Percentiles rank a stretch among this genome's conserved stretches.
These are phyloP conservation scores for Geoglossum glabrum DNA, from an alignment of 495 filamentous ascomycete species.

Conservation along the genomic window DNA sequence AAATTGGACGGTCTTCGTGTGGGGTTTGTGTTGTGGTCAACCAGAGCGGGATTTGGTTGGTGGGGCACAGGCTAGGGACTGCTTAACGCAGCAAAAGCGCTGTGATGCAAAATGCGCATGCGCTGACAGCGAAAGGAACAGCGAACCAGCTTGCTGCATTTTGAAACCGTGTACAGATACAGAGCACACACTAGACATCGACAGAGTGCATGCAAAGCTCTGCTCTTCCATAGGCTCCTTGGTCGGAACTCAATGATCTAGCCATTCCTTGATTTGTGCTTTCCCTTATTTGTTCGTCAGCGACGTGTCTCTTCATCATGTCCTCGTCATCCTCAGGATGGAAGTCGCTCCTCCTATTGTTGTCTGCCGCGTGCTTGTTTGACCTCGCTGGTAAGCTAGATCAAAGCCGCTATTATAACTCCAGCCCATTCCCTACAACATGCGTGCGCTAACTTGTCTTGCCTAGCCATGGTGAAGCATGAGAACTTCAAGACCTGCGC, in stretches of 20 bases:
- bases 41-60: conserved; percentile 1
- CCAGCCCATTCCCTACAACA: conserved; percentile 9
- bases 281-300: conserved; percentile 7
- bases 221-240: not conserved
- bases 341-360: conserved; percentile 31
- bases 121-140: not conserved
- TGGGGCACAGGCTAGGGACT: too few species aligned
- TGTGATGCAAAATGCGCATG: not conserved
- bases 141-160: not conserved
- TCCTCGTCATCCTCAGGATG: conserved; percentile 29
- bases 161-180: not conserved
- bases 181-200: too few species aligned
- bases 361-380: conserved; percentile 25
- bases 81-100: not conserved
- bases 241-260: not conserved
- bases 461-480: conserved; percentile 64
- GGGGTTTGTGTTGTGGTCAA: conserved; percentile 8
- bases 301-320: not conserved
- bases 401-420: not conserved
- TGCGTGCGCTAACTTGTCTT: not conserved
- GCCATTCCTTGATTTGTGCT: conserved; percentile 1
- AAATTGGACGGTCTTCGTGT: conserved; percentile 23
- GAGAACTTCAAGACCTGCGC: conserved; percentile 90
- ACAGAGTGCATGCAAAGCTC: not conserved
- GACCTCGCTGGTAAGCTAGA: conserved; percentile 27